Conservation (phyloP, 1,139 yeast genomes). For the Pichia inconspicua region DNA sequence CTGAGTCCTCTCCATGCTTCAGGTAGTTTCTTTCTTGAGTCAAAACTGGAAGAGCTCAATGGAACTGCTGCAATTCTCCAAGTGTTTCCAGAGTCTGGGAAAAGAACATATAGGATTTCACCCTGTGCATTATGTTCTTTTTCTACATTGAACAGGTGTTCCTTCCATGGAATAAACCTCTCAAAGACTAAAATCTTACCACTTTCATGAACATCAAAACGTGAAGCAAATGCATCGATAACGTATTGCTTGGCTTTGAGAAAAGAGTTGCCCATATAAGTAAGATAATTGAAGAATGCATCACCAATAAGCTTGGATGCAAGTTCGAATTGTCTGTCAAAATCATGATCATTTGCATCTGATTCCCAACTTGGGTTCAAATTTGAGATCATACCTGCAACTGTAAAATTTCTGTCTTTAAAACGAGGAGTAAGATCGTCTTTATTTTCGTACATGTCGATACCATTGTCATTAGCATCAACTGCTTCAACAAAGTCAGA, state of each 20-base stretch:
- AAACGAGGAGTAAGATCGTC: conserved; percentile 43
- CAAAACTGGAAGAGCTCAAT: conserved; percentile 63
- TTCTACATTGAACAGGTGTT: conserved; percentile 74
- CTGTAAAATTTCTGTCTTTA: conserved; percentile 53
- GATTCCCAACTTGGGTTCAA: conserved; percentile 84
- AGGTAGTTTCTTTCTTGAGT: conserved; percentile 79
- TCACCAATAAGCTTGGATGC: conserved; percentile 82
- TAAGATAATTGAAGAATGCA: conserved; percentile 61
- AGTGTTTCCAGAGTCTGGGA: conserved; percentile 59
- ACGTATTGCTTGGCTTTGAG: conserved; percentile 82
- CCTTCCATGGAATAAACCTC: conserved; percentile 89
- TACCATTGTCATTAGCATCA: conserved; percentile 96
- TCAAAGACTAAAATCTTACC: conserved; percentile 71
- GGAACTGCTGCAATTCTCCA: conserved; percentile 95
- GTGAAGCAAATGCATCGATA: conserved; percentile 50
- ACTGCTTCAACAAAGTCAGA: conserved; percentile 81
- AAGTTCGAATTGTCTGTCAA: conserved; percentile 55
- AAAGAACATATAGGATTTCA: conserved; percentile 54
- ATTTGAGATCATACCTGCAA: conserved; percentile 72
- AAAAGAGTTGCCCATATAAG: conserved; percentile 79
- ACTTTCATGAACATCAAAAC: conserved; percentile 47
- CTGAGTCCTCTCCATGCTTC: conserved; percentile 91
- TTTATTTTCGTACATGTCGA: conserved; percentile 52
- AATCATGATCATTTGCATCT: conserved; percentile 54
- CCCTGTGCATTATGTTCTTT: conserved; percentile 49